Percentiles rank a stretch among this genome's conserved stretches.
Evolutionary conservation across 2,329 filamentous ascomycete species (phyloP).

Genomic region (Aplosporella prunicola): DNA sequence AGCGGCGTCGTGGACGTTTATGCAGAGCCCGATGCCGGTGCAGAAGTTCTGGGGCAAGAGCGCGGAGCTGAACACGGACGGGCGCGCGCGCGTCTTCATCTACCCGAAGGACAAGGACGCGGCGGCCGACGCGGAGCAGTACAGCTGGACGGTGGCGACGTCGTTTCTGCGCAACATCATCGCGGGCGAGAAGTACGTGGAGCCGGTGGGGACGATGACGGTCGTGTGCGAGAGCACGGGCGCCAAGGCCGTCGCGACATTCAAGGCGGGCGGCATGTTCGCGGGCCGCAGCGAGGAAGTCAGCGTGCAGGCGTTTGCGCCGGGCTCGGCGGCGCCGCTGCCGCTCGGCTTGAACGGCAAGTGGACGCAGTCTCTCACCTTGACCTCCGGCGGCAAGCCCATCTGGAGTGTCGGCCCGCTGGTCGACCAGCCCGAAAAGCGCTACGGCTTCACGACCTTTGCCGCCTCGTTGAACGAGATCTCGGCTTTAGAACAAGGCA

Average conservation of each 20-base stretch:
- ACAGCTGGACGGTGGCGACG: constrained; percentile 80
- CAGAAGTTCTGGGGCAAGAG: constrained; percentile 99
- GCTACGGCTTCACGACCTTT: constrained; percentile 83
- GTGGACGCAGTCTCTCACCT: constrained; percentile 68
- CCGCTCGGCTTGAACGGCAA: constrained; percentile 66
- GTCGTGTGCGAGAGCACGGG: constrained; percentile 77
- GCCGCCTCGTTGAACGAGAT: constrained; percentile 82
- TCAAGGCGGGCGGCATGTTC: constrained; percentile 95
- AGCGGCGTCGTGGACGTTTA: constrained; percentile 71
- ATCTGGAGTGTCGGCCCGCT: constrained; percentile 73
- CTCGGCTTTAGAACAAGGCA: constrained; percentile 65
- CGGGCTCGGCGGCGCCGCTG: constrained; percentile 49
- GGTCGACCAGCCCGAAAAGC: constrained; percentile 67
- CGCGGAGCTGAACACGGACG: constrained; percentile 87
- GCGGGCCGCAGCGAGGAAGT: constrained; percentile 90
- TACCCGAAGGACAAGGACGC: constrained; percentile 38
- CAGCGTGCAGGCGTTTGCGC: constrained; percentile 55
- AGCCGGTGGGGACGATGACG: constrained; percentile 84
- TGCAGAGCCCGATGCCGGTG: constrained; percentile 76
- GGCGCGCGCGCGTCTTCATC: constrained; percentile 68
- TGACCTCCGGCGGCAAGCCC: constrained; percentile 55
- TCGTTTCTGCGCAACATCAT: constrained; percentile 93
- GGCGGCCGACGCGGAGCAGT: constrained; percentile 57
- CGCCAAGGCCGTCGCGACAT: constrained; percentile 75
- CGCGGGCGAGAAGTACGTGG: constrained; percentile 95